phyloP scores from a whole-genome alignment of 2,329 filamentous ascomycete genomes.

The Ophiostoma novo-ulmi region DNA sequence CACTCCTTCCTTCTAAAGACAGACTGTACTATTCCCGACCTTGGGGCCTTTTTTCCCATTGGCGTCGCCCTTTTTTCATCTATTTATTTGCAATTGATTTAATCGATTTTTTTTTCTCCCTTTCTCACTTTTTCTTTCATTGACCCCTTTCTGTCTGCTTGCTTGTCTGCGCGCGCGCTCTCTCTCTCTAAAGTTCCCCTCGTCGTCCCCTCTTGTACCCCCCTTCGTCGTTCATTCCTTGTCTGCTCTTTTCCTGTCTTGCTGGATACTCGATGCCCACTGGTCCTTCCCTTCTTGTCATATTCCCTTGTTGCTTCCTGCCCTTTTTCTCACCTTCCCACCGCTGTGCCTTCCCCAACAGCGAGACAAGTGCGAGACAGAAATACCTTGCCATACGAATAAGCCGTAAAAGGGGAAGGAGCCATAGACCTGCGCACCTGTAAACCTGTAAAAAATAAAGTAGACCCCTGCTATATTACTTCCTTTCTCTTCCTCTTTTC shows the following conservation, averaged over 20 bases:
- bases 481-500: background rate
- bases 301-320: background rate
- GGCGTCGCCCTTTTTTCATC: background rate
- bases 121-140: background rate
- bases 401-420: background rate
- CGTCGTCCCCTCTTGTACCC: conserved; percentile 2
- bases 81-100: background rate
- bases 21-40: no score
- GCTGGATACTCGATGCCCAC: background rate
- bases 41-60: background rate
- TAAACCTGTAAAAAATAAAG: background rate
- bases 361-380: background rate
- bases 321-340: background rate
- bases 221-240: conserved; percentile 12
- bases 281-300: background rate
- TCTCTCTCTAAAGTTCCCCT: background rate
- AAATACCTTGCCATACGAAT: background rate
- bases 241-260: background rate
- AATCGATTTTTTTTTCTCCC: background rate
- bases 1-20: no score
- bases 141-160: background rate
- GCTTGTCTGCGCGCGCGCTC: no score
- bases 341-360: background rate
- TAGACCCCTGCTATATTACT: background rate
- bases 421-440: background rate